Conservation (phyloP, 2,329 filamentous ascomycete genomes). For the Hypoxylon sp. region DNA sequence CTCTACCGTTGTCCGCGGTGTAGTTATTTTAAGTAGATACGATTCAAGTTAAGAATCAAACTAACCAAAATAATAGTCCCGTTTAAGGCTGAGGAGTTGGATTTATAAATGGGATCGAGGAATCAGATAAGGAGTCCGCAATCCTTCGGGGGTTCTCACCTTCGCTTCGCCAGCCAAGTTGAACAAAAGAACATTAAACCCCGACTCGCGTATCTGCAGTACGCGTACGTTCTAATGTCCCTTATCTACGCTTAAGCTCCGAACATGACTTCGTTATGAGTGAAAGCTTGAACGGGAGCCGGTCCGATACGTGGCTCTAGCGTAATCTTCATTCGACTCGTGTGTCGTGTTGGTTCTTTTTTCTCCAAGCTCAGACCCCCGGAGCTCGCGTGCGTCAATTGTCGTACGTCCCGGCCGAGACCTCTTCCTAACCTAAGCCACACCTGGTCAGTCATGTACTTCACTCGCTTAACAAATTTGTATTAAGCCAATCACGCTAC, state of each 20-base stretch:
- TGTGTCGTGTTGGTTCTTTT: not conserved
- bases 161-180: constrained; percentile 6
- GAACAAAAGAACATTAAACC: constrained; percentile 13
- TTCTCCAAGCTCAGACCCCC: constrained; percentile 14
- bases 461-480: constrained; percentile 36
- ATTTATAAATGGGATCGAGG: constrained; percentile 12
- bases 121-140: constrained; percentile 11
- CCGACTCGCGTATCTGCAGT: not conserved
- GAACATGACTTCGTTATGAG: constrained; percentile 14
- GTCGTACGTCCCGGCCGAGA: constrained; percentile 26
- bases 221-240: constrained; percentile 5
- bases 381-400: constrained; percentile 29
- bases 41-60: not conserved
- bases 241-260: constrained; percentile 24
- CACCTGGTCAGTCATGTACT: too few relatives aligned
- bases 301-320: constrained; percentile 3
- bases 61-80: not conserved
- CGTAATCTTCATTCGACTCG: constrained; percentile 20
- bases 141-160: constrained; percentile 25
- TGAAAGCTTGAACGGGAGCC: constrained; percentile 7
- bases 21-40: not conserved
- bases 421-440: constrained; percentile 13
- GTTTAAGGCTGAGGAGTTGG: constrained; percentile 20
- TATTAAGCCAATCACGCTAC: constrained; percentile 35
- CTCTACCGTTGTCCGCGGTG: not conserved